Evolutionary conservation across 352 stramenopile genomes (phyloP).

Genomic region (Globisporangium nunn): DNA sequence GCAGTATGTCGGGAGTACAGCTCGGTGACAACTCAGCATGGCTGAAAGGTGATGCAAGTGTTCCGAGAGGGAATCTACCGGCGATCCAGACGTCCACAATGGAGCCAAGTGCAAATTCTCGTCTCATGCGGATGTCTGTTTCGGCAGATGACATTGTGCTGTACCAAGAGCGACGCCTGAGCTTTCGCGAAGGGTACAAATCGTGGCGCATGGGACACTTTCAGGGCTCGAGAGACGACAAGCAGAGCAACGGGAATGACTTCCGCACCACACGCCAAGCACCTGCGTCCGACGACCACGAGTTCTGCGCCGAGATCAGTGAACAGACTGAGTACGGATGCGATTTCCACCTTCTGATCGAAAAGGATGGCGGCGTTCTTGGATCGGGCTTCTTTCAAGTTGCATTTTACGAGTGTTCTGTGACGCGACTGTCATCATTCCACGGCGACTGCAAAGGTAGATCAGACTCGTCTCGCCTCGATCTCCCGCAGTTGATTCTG

Average conservation of each 20-base stretch:
- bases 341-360: slow-evolving; percentile 78
- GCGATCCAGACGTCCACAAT: slow-evolving; percentile 1
- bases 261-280: slow-evolving; percentile 37
- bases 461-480: slow-evolving; percentile 14
- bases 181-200: slow-evolving; percentile 81
- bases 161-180: slow-evolving; percentile 71
- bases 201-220: slow-evolving; percentile 80
- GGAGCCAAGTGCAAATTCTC: slow-evolving; percentile 25
- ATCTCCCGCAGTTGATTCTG: slow-evolving; percentile 40
- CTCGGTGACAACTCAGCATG: slow-evolving; percentile 3
- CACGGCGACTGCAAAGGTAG: slow-evolving; percentile 25
- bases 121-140: slow-evolving; percentile 44
- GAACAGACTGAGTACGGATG: slow-evolving; percentile 42
- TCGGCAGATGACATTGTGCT: slow-evolving; percentile 82
- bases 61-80: slow-evolving; percentile 1
- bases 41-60: slow-evolving; percentile 2
- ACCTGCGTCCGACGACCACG: slow-evolving; percentile 63
- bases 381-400: slow-evolving; percentile 83
- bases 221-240: slow-evolving; percentile 66
- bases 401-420: slow-evolving; percentile 81
- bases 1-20: slow-evolving; percentile 3
- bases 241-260: slow-evolving; percentile 39
- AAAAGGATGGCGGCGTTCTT: slow-evolving; percentile 33
- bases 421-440: slow-evolving; percentile 44
- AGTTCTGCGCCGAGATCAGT: slow-evolving; percentile 72